Base-by-base conservation (phyloP, 352 stramenopile genomes). In the Phytopythium oedochilum region DNA sequence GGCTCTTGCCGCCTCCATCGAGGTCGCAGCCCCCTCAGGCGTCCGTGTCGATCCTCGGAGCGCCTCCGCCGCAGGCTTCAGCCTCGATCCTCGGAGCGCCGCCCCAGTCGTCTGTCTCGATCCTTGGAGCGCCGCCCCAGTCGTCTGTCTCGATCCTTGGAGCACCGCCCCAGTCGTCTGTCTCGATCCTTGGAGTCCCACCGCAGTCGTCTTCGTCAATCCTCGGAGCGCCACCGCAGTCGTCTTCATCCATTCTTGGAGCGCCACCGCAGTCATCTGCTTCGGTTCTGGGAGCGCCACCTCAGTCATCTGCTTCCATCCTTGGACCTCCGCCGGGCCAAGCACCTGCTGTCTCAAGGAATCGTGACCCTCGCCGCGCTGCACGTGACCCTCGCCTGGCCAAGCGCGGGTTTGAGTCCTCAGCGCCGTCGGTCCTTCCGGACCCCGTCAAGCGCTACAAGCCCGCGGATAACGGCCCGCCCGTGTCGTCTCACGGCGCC, bases 351-450 rank as follows among this genome's bases (percentile, higher is more conserved):
- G 36, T 55, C 12, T 38, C 74, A 42, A 64, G 67, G 9, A 86
- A 56, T 62, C 76, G 79, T 3, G 79, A 89, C 38, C 79, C 79
- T 34, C 73, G 79, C 18, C 67, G 70, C 49, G 70, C 72, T 38
- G 70, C 70, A 35, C 57, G 79, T 36, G 79, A 89, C 42, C 79
- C 79, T 22, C 76, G 79, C 25, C 64, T 88, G 40, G 68, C 74
- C 10, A 86, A 86, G 56, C 59, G 61, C 44, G 57, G 42, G 35
- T 62, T 31, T 39, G 53, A 56, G 51, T 1, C 42, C 4, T 29
- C 47, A 2, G 31, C 29, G 3, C 31, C 47, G 7, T 15, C 47
- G 15, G 31, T 40, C n/a, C 20, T 32, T 11, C 18, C 20, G 20
- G 62, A 74, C 22, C 39, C 57, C 1, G 55, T 54, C 3, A 78